Percentiles rank a stretch among this genome's conserved stretches.
Conservation (phyloP, 208 protist species). For the Trypanosoma avium region DNA sequence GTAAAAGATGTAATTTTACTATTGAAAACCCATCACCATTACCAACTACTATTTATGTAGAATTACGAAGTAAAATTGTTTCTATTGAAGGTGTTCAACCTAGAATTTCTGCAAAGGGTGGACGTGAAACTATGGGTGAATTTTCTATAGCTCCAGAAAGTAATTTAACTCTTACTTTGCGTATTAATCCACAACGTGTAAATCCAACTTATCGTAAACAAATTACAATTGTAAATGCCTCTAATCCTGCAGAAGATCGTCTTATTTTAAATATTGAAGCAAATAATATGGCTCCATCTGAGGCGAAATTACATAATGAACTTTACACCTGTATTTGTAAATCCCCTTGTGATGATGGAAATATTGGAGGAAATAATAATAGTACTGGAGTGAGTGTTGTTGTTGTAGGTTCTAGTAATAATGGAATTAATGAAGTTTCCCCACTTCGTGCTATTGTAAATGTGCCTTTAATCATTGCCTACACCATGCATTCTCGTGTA, state of each 20-base stretch:
- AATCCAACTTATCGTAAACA: slow-evolving; percentile 87
- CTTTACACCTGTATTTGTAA: slow-evolving; percentile 78
- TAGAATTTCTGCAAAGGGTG: slow-evolving; percentile 18
- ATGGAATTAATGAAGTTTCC: neutral
- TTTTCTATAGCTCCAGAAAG: slow-evolving; percentile 71
- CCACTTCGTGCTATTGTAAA: slow-evolving; percentile 59
- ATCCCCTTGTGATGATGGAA: slow-evolving; percentile 7
- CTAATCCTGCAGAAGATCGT: slow-evolving; percentile 65
- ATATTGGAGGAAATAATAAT: neutral
- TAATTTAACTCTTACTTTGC: slow-evolving; percentile 65
- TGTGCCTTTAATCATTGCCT: slow-evolving; percentile 78
- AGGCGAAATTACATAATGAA: slow-evolving; percentile 82
- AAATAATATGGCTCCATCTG: slow-evolving; percentile 84
- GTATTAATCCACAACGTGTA: slow-evolving; percentile 81
- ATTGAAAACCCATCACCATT: slow-evolving; percentile 83
- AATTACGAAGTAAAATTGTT: slow-evolving; percentile 88
- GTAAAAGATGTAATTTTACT: slow-evolving; percentile 61
- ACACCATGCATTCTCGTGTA: slow-evolving; percentile 61
- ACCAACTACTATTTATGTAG: slow-evolving; percentile 61
- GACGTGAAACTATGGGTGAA: slow-evolving; percentile 58
- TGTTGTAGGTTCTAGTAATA: neutral
- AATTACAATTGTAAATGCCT: slow-evolving; percentile 77
- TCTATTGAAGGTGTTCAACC: slow-evolving; percentile 61
- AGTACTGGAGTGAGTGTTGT: neutral
- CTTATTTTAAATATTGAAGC: slow-evolving; percentile 86